Conservation (phyloP, 106 monocot species). For the Apostasia ramifera region DNA sequence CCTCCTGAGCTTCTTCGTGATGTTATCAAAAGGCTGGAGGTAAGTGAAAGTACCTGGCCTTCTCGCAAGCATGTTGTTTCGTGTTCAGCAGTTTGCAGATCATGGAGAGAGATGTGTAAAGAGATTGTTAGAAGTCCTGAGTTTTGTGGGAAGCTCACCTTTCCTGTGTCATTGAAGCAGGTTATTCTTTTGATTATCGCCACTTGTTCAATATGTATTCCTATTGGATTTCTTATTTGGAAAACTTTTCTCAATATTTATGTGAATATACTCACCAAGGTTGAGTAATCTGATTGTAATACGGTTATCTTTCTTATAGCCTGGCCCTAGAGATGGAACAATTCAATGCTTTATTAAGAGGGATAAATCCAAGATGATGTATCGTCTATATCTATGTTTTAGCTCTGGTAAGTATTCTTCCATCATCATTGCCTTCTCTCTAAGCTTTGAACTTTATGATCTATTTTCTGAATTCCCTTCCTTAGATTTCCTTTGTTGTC, state of each 20-base stretch:
- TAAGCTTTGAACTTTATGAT: too few relatives aligned
- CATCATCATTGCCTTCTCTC: too few relatives aligned
- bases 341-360: conserved; percentile 60
- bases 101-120: conserved; percentile 64
- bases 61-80: conserved; percentile 50
- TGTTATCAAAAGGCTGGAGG: conserved; percentile 61
- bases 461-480: too few relatives aligned
- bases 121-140: conserved; percentile 60
- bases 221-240: too few relatives aligned
- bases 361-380: conserved; percentile 50
- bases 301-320: not conserved
- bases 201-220: not conserved
- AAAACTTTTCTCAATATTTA: too few relatives aligned
- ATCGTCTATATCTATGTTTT: conserved; percentile 46
- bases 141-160: conserved; percentile 57
- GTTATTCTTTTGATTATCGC: conserved; percentile 2
- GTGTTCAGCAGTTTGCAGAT: conserved; percentile 52
- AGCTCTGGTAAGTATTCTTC: conserved; percentile 20
- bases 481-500: too few relatives aligned
- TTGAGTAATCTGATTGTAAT: too few relatives aligned
- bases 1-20: conserved; percentile 60
- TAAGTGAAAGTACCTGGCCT: conserved; percentile 61
- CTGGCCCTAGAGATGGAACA: conserved; percentile 32
- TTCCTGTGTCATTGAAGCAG: conserved; percentile 61
- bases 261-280: too few relatives aligned